Evolutionary conservation across 495 filamentous ascomycete genomes (phyloP), one percentile per base, ranked within the genome.

Genomic region (Recurvomyces mirabilis): DNA sequence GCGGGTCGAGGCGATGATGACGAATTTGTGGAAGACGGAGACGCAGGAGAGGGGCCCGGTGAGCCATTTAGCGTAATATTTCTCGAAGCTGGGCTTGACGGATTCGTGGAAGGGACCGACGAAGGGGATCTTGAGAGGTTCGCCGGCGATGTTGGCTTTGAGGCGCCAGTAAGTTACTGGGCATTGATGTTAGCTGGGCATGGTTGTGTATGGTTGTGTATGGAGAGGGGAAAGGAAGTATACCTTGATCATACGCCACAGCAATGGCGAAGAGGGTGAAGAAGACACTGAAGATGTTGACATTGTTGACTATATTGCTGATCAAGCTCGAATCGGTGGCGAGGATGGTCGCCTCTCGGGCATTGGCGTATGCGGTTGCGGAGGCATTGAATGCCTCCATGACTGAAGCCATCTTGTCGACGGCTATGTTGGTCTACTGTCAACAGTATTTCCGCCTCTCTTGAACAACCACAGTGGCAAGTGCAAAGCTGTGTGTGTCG

Each of bases 1-100:
- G 57, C 93, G 83, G 34, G 82, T 86, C 14, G 89, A 94, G 15
- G 88, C 91, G 60, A 98, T 93, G 24, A 98, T 87, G 52, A 98
- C 91, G 63, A 98, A 98, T 88, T 98, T 98, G 75, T 98, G 91
- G 69, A 98, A 98, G 48, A 98, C 87, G 11, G 87, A 94, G 46
- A 98, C 89, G 65, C 91, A 98, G 68, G 88, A 94, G 55, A 98
- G 71, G 11, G 79, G 77, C 12, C 84, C 91, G 60, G 84, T 91
- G 54, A 76, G 58, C 89, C 89, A 98, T 73, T 98, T 94, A 23
- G 72, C 79, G 60, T 84, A 70, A 65, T 98, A 98, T 55, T 86
- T 76, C 48, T 78, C 74, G 65, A 95, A 95, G 46, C 89, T 84
- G 36, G 91, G 91, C 57, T 94, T 80, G 38, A 98, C 69, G 14